Base-by-base conservation (phyloP, 2,329 filamentous ascomycete genomes). In the Penicillium corylophilum region DNA sequence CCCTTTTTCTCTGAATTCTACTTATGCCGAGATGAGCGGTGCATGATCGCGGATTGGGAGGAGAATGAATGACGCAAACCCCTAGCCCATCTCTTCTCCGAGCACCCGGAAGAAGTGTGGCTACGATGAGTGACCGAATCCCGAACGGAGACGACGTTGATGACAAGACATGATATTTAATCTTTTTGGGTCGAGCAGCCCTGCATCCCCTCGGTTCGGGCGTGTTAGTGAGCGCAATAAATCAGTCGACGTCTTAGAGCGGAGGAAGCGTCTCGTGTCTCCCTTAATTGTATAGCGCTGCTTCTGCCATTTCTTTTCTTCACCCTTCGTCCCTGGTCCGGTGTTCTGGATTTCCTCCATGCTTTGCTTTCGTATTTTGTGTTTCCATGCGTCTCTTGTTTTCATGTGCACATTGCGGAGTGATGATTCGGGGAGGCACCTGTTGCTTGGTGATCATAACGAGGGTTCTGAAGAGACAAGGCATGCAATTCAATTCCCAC, bases 261-360 rank as follows among this genome's bases (percentile, higher is more conserved):
- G 52, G 58, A 54, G 55, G 58, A 45, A 50, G 46, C 49, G 51
- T 52, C 46, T 51, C 48, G 61, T 51, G 54, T 57, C 46, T 61
- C 57, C 60, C 51, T 51, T 63, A 57, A 62, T 57, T 64, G 61
- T 60, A 67, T 52, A 63, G 56, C 63, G 55, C 53, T 57, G 50
- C 48, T 55, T 82, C 39, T 85, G 69, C 78, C 77, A 81, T 15
- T 65, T 68, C 10, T 57, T 36, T 51, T 51, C 33, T 39, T 28
- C 44, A 20, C 28, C 44, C 46, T 48, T 54, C 47, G 47, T 56
- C 42, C 47, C 50, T 54, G 53, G 50, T 55, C 53, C 47, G 56
- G 55, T 60, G 58, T 60, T 63, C 31, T 51, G 48, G 53, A 45
- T 56, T 55, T 60, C 7, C 31, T 38, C 40, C 23, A n/a, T 24